Evolutionary conservation across 202 grass and related monocot genomes (phyloP).

Genomic region (Zizania palustris): DNA sequence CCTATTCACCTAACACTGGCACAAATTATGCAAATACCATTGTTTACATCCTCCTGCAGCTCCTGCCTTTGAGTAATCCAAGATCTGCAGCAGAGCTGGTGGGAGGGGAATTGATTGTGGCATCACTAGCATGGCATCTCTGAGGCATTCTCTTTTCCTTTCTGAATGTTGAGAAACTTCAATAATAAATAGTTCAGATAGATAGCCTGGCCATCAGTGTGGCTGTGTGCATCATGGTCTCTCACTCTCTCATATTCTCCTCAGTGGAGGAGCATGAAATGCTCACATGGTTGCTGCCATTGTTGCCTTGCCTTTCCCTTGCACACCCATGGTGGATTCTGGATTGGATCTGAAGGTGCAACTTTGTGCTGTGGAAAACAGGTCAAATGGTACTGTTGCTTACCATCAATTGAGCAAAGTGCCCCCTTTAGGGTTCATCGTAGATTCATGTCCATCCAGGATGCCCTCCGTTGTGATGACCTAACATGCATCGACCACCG

Average conservation of each 20-base stretch:
- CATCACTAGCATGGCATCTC: conserved; percentile 8
- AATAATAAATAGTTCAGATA: conserved; percentile 2
- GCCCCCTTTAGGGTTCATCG: conserved; percentile 2
- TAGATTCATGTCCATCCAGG: background rate
- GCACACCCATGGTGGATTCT: conserved; percentile 14
- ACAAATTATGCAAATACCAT: background rate
- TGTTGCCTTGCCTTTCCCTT: conserved; percentile 31
- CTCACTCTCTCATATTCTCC: background rate
- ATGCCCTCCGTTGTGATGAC: background rate
- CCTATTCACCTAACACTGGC: background rate
- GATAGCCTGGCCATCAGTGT: too few relatives aligned
- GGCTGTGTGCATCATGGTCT: background rate
- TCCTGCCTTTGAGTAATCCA: background rate
- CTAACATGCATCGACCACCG: too few relatives aligned
- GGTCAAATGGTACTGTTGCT: conserved; percentile 40
- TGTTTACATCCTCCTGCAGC: background rate
- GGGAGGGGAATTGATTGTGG: background rate
- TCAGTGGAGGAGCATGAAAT: conserved; percentile 26
- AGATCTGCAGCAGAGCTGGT: background rate
- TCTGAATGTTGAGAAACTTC: background rate
- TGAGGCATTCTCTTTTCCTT: background rate
- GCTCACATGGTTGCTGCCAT: conserved; percentile 39
- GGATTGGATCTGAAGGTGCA: conserved; percentile 45
- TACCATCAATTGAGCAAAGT: conserved; percentile 28
- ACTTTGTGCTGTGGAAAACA: conserved; percentile 30